A percentile compares a stretch with the other conserved stretches of the same genome.
These are phyloP conservation scores for Lathyrus oleraceus DNA, from an alignment of 306 rosid genomes.

Conservation along the genomic window DNA sequence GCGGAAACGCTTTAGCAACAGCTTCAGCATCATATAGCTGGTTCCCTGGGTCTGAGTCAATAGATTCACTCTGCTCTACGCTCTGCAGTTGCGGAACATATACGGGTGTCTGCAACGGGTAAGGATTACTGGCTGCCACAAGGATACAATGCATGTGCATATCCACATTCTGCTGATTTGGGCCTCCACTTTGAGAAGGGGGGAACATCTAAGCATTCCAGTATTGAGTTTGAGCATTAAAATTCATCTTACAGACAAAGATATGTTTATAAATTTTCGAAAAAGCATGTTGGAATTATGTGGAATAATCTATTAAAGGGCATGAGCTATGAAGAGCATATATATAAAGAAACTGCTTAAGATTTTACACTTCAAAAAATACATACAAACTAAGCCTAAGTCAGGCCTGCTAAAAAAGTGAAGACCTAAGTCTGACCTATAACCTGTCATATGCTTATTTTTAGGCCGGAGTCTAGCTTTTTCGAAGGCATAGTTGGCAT, in stretches of 20 bases:
- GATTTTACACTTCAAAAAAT: constrained; percentile 2
- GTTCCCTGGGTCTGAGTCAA: constrained; percentile 67
- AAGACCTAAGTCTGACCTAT: too few relatives aligned
- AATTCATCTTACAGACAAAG: constrained; percentile 18
- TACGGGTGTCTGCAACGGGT: constrained; percentile 89
- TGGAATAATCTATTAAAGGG: constrained; percentile 1
- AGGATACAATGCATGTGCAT: constrained; percentile 85
- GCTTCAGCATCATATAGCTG: constrained; percentile 80
- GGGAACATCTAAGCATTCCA: constrained; percentile 75
- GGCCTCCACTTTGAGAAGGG: constrained; percentile 62
- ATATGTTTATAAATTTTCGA: constrained; percentile 7
- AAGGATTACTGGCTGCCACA: constrained; percentile 88
- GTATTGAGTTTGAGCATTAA: constrained; percentile 33
- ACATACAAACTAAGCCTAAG: not conserved
- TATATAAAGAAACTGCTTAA: not conserved
- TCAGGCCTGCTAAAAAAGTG: too few relatives aligned
- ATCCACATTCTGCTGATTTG: constrained; percentile 78
- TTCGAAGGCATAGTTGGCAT: too few relatives aligned
- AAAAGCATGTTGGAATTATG: constrained; percentile 1
- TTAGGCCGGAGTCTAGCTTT: too few relatives aligned
- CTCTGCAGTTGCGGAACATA: constrained; percentile 72
- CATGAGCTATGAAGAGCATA: constrained; percentile 1
- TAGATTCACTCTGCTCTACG: constrained; percentile 73
- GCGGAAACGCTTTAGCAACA: constrained; percentile 87
- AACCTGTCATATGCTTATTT: too few relatives aligned